Base-by-base conservation (phyloP, 352 stramenopile genomes). In the Peronospora tabacina region DNA sequence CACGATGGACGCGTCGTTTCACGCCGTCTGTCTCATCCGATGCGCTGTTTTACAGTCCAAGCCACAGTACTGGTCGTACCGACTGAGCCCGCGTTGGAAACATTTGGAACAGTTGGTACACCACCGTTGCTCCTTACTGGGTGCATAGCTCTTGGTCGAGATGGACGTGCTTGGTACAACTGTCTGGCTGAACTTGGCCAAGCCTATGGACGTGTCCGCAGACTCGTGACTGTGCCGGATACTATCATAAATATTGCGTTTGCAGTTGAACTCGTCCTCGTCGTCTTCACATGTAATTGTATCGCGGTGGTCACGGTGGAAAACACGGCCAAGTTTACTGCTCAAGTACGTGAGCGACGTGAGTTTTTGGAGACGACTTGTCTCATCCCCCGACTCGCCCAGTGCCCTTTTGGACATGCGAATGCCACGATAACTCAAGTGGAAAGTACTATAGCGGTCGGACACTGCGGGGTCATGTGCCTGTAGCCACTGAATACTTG, bases 51-150 rank as follows among this genome's bases (percentile, higher is more conserved):
- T 82, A 66, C 76, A 87, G 59, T 87, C 61, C 26, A 69, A 65
- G 0, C 73, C 78, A 50, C 78, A 90, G 49, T 85, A 90, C 30
- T 73, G 55, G 35, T 90, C 78, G 40, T 63, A 90, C 45, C 64
- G 75, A 38, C 78, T 90, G 32, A 85, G 59, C 1, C 68, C 68
- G 12, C 74, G 71, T 52, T 83, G 75, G 52, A 79, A 90, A 50
- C 73, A 82, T 63, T 87, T 90, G 65, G 63, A 71, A 55, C 78
- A 90, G 58, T 90, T 90, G 16, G 65, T 68, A 53, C 78, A 90
- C 75, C 75, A 86, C 20, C 78, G 73, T 58, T 81, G 70, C 43
- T 87, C 78, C 39, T 79, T 82, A 42, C 67, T 84, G 36, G 74
- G 69, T 55, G 80, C 66, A 52, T 83, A 67, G n/a, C 48, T 44